Conservation (phyloP, 106 monocot genomes). For the Platanthera zijinensis region DNA sequence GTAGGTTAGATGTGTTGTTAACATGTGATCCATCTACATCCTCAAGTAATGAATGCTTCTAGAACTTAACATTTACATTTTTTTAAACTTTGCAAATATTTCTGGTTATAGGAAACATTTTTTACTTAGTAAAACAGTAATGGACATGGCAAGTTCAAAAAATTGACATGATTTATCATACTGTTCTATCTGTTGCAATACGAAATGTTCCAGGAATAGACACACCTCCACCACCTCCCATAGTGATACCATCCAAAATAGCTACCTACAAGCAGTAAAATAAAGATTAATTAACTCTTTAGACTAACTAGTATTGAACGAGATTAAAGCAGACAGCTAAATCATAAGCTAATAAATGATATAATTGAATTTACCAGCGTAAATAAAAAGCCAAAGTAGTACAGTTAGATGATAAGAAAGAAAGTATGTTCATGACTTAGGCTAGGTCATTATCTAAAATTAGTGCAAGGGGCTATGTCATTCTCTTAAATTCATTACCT, state of each 20-base stretch:
- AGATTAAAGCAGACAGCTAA: neutral
- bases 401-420: neutral
- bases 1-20: too few species aligned
- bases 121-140: neutral
- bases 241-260: conserved; percentile 89
- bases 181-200: conserved; percentile 82
- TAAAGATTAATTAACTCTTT: neutral
- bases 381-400: neutral
- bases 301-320: neutral
- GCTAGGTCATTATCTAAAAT: neutral
- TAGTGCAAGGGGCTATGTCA: too few species aligned
- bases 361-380: neutral
- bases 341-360: neutral
- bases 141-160: neutral
- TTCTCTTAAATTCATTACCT: too few species aligned
- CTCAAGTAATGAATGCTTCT: neutral
- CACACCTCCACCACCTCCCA: conserved; percentile 96
- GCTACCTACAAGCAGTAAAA: conserved; percentile 47
- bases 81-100: neutral
- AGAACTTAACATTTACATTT: neutral
- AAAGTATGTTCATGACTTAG: neutral
- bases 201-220: conserved; percentile 97
- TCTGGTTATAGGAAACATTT: neutral
- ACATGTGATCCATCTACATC: neutral
- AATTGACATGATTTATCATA: conserved; percentile 18